These are phyloP conservation scores for Pleurotus ostreatus DNA, from an alignment of 768 basidiomycete species.

Conservation along the genomic window DNA sequence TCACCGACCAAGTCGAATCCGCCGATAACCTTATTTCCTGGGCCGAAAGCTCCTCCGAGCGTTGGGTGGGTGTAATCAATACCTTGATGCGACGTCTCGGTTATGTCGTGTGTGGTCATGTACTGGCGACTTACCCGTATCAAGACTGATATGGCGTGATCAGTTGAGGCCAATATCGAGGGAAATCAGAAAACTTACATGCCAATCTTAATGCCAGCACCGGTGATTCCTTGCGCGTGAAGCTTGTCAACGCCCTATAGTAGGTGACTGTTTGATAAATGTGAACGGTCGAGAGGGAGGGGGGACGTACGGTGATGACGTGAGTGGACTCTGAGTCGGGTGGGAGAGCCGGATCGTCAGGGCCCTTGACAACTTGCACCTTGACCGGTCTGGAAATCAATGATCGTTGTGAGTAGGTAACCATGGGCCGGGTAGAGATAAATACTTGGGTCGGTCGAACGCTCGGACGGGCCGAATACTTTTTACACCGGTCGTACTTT, in stretches of 20 bases:
- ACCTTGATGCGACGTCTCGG: conserved; percentile 17
- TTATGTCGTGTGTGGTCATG: too few species aligned
- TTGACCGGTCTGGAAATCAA: conserved; percentile 36
- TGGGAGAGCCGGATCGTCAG: conserved; percentile 36
- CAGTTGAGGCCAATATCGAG: background rate
- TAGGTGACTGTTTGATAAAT: background rate
- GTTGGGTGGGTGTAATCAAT: conserved; percentile 54
- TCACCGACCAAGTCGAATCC: conserved; percentile 61
- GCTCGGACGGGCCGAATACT: conserved; percentile 51
- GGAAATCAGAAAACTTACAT: conserved; percentile 35
- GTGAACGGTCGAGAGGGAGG: background rate
- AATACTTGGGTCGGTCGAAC: conserved; percentile 39
- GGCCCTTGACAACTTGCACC: conserved; percentile 34
- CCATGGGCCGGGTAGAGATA: conserved; percentile 2
- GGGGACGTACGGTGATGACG: conserved; percentile 43
- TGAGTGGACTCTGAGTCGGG: conserved; percentile 49
- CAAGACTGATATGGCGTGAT: conserved; percentile 33
- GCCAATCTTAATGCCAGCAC: conserved; percentile 64
- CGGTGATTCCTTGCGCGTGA: conserved; percentile 58
- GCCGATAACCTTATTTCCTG: conserved; percentile 48
- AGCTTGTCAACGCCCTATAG: conserved; percentile 57
- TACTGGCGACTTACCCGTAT: conserved; percentile 30
- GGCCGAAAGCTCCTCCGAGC: conserved; percentile 52
- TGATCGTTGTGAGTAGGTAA: background rate
- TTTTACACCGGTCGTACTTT: conserved; percentile 46